These are phyloP conservation scores for Daldinia childiae DNA, from an alignment of 495 filamentous ascomycete genomes.

Conservation along the genomic window DNA sequence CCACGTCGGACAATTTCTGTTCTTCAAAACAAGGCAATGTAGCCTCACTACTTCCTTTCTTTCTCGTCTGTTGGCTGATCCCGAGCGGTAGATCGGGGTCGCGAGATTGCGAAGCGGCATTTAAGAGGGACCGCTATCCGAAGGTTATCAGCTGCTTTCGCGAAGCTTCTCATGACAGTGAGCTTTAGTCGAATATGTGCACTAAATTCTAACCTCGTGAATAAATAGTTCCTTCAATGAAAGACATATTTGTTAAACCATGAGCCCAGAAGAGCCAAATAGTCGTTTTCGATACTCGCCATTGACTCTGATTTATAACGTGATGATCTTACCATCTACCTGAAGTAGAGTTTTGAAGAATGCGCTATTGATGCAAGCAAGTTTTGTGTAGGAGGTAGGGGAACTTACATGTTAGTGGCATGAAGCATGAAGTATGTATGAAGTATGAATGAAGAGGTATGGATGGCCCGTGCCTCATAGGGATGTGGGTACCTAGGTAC, in stretches of 20 bases:
- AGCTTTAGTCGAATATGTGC: conserved; percentile 18
- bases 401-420: background rate
- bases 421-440: too few relatives aligned
- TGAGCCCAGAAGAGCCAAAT: conserved; percentile 4
- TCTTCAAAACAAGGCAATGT: background rate
- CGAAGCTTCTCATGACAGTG: conserved; percentile 26
- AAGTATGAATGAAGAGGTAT: too few relatives aligned
- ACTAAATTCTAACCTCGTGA: background rate
- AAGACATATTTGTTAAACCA: conserved; percentile 1
- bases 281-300: conserved; percentile 1
- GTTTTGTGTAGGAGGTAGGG: background rate
- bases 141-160: conserved; percentile 19
- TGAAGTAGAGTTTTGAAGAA: conserved; percentile 4
- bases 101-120: conserved; percentile 34
- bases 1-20: conserved; percentile 11
- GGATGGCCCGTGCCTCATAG: too few relatives aligned
- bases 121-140: conserved; percentile 37
- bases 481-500: too few relatives aligned
- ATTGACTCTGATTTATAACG: conserved; percentile 20
- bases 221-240: background rate
- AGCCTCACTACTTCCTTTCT: background rate
- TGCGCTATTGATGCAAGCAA: background rate
- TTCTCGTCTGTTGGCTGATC: conserved; percentile 22
- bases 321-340: conserved; percentile 26
- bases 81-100: conserved; percentile 34